phyloP scores from a whole-genome alignment of 345 rosid species.

The Camelina laxa region DNA sequence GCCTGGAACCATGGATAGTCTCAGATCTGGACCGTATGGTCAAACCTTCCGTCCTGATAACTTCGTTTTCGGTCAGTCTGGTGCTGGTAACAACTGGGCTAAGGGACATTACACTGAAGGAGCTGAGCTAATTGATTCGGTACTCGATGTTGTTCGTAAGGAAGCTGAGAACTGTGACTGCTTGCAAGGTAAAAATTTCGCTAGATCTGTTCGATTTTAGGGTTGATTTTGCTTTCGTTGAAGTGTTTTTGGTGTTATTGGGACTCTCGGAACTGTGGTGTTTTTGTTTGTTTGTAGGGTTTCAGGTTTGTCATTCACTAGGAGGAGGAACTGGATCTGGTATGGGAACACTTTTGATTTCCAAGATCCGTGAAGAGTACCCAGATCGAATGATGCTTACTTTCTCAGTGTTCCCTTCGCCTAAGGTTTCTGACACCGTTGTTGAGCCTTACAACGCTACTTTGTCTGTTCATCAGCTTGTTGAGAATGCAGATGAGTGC shows the following conservation, averaged over 20 bases:
- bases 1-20: conserved; percentile 44
- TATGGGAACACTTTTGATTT: conserved; percentile 42
- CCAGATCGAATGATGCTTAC: conserved; percentile 46
- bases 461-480: conserved; percentile 43
- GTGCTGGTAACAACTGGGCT: conserved; percentile 37
- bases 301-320: conserved; percentile 41
- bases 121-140: conserved; percentile 37
- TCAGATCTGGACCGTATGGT: conserved; percentile 42
- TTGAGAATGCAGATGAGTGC: conserved; percentile 45
- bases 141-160: conserved; percentile 41
- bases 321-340: conserved; percentile 46
- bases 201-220: conserved; percentile 13
- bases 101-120: conserved; percentile 40
- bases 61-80: conserved; percentile 42
- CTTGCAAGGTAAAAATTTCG: conserved; percentile 16
- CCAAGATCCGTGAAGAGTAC: conserved; percentile 44
- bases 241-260: neutral
- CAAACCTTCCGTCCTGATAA: conserved; percentile 41
- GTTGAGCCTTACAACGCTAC: conserved; percentile 45
- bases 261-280: neutral
- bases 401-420: conserved; percentile 53
- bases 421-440: conserved; percentile 51
- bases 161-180: conserved; percentile 43
- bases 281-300: conserved; percentile 24
- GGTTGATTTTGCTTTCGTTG: neutral